Evolutionary conservation across 768 basidiomycete genomes (phyloP), one percentile per base, ranked within the genome.

Genomic region (Amanita brunnescens): DNA sequence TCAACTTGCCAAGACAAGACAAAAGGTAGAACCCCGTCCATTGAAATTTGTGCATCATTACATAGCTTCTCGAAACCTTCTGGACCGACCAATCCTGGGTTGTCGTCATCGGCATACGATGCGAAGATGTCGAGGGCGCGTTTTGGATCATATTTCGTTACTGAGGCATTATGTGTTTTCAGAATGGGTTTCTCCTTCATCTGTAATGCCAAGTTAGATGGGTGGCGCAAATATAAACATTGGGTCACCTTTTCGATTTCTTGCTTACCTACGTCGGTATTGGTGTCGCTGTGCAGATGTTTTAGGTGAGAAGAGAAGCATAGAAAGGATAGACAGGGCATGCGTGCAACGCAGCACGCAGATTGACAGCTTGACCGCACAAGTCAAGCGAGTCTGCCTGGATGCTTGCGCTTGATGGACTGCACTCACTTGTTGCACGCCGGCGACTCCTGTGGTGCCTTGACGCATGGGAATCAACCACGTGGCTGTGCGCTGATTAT

Each of bases 1-100:
- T 76, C 70, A 51, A 87, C 64, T 58, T 85, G 83, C 89, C 89
- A 91, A 20, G 86, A 78, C 12, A 91, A 69, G 14, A 91, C 71
- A 48, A 91, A 70, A 16, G 87, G 85, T 55, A 79, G 66, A 5
- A 83, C 71, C 26, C 87, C 85, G 16, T 91, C 88, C 64, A 92
- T 68, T 0, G 85, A 71, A 41, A 91, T 76, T n/a, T 77, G 68
- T 10, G 82, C 78, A 55, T 90, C 85, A 21, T 56, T 72, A 66
- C 85, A 92, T 24, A 93, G 66, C 47, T 67, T 71, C 64, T 84
- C 81, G 55, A 91, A 80, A 2, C 87, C 87, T 53, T 81, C 86
- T 1, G 85, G 76, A 0, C 81, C 83, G 58, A 92, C 89, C 39
- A 76, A 68, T 41, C 67, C 61, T 10, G 78, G 69, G 21, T 73